Conservation (phyloP, 116 monocot genomes). For the Iris pallida region DNA sequence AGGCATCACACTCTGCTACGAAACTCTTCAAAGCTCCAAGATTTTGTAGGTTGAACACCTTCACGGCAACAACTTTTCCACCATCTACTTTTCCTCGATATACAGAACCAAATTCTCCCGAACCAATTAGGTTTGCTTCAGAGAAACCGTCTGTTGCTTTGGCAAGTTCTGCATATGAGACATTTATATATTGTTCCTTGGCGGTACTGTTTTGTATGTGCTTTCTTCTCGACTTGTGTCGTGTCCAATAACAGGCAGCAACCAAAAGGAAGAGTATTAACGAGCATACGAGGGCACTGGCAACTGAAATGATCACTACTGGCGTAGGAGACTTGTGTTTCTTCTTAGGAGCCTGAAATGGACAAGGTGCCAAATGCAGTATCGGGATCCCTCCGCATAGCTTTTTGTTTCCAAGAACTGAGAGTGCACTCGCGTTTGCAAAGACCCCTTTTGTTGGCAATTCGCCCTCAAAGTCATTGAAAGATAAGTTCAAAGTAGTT, state of each 20-base stretch:
- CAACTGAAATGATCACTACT: not conserved
- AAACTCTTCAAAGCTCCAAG: not conserved
- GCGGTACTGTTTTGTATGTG: too few relatives aligned
- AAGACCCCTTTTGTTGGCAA: slow-evolving; percentile 17
- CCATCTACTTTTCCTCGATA: not conserved
- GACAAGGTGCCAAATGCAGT: slow-evolving; percentile 8
- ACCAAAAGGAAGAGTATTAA: not conserved
- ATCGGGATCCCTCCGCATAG: slow-evolving; percentile 17
- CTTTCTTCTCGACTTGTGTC: not conserved
- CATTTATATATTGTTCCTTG: not conserved
- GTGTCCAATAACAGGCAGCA: not conserved
- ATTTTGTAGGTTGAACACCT: slow-evolving; percentile 2
- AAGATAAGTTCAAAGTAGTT: slow-evolving; percentile 28
- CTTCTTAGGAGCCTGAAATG: not conserved
- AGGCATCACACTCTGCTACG: not conserved
- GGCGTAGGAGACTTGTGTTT: not conserved
- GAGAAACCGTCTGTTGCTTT: slow-evolving; percentile 1
- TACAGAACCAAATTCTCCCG: not conserved
- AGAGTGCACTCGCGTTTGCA: slow-evolving; percentile 10
- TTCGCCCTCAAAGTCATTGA: slow-evolving; percentile 29
- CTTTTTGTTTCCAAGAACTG: slow-evolving; percentile 10
- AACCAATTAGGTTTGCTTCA: not conserved
- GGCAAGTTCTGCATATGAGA: not conserved
- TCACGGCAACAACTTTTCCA: slow-evolving; percentile 1
- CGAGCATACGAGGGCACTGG: not conserved